Conservation (phyloP, 208 protist genomes). For the Trypanosoma brucei region DNA sequence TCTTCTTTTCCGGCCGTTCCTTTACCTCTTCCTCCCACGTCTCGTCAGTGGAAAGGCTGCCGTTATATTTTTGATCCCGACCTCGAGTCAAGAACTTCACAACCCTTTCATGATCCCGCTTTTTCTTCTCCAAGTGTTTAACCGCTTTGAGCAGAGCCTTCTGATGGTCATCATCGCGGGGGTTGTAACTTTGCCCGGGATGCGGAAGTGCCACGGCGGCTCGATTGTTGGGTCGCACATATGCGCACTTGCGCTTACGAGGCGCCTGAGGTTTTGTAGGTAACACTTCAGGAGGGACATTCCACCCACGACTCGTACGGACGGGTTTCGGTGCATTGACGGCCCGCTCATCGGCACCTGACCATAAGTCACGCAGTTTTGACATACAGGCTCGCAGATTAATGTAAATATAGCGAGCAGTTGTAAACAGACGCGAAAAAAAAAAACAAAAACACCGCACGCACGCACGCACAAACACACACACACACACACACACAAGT, state of each 20-base stretch:
- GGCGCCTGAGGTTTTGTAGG: slow-evolving; percentile 50
- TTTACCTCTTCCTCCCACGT: slow-evolving; percentile 79
- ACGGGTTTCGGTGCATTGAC: slow-evolving; percentile 53
- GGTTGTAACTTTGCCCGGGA: slow-evolving; percentile 86
- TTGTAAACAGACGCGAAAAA: too few species aligned
- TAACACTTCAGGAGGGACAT: slow-evolving; percentile 53
- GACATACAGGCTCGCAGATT: slow-evolving; percentile 9
- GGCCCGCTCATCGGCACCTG: slow-evolving; percentile 33
- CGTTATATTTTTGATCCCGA: slow-evolving; percentile 33
- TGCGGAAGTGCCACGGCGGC: slow-evolving; percentile 65
- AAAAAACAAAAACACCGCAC: too few species aligned
- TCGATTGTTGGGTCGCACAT: slow-evolving; percentile 75
- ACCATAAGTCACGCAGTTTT: slow-evolving; percentile 73
- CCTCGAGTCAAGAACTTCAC: slow-evolving; percentile 63
- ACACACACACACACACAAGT: too few species aligned
- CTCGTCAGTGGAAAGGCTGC: slow-evolving; percentile 67
- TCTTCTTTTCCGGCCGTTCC: slow-evolving; percentile 14
- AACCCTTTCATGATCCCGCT: slow-evolving; percentile 65
- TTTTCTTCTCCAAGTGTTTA: slow-evolving; percentile 54
- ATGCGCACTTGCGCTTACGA: slow-evolving; percentile 72
- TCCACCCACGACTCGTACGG: slow-evolving; percentile 45
- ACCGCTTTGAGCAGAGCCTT: slow-evolving; percentile 53
- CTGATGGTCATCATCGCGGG: slow-evolving; percentile 71
- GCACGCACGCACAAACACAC: too few species aligned
- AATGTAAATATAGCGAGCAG: too few species aligned